Evolutionary conservation across 331 rosid species (phyloP).

Genomic region (Malus hybrid): DNA sequence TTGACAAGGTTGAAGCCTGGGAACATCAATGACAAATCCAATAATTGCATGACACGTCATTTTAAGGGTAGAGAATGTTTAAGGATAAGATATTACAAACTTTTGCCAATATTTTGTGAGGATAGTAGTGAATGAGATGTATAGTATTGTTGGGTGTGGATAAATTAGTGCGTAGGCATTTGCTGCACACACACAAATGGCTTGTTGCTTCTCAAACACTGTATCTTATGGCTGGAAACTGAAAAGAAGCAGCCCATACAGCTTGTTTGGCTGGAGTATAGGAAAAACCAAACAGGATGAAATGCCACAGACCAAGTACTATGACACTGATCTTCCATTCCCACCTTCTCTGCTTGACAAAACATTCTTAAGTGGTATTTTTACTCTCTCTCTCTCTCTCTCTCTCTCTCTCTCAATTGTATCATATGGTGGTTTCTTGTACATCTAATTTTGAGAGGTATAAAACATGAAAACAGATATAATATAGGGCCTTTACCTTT

Average conservation of each 20-base stretch:
- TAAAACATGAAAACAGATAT: slow-evolving; percentile 3
- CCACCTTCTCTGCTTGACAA: slow-evolving; percentile 49
- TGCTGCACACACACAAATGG: slow-evolving; percentile 25
- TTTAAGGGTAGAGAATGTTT: neutral
- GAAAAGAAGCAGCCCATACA: slow-evolving; percentile 21
- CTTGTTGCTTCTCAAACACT: slow-evolving; percentile 38
- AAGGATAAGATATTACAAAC: slow-evolving; percentile 8
- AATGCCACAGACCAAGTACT: slow-evolving; percentile 50
- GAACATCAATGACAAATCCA: neutral
- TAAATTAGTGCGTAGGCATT: neutral
- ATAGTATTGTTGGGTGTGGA: neutral
- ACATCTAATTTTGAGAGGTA: neutral
- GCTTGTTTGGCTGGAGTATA: slow-evolving; percentile 72
- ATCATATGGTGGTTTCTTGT: neutral
- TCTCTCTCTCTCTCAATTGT: slow-evolving; percentile 1
- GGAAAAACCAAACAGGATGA: slow-evolving; percentile 35
- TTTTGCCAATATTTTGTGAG: neutral
- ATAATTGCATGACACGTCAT: slow-evolving; percentile 3
- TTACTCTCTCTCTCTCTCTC: slow-evolving; percentile 12
- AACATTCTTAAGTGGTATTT: slow-evolving; percentile 63
- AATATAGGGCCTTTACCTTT: neutral
- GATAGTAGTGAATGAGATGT: neutral
- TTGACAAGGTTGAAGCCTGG: neutral
- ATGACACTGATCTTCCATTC: slow-evolving; percentile 75
- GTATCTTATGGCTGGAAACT: slow-evolving; percentile 19